phyloP scores from a whole-genome alignment of 2,329 filamentous ascomycete genomes.

The Clonostachys solani region DNA sequence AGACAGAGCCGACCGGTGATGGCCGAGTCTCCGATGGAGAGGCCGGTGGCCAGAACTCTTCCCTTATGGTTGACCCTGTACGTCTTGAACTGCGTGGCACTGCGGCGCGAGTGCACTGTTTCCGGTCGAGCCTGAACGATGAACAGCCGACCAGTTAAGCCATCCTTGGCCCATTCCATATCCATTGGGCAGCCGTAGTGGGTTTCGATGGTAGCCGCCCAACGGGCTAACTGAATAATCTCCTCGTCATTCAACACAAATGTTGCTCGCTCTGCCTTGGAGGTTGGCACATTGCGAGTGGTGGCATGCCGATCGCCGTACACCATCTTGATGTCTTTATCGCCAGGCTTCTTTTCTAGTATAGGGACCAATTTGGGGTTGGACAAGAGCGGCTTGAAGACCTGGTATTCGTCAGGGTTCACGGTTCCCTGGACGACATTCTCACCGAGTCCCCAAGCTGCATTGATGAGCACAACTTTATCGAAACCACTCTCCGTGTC shows the following conservation, averaged over 20 bases:
- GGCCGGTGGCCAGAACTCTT: conserved; percentile 16
- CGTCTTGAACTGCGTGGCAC: conserved; percentile 20
- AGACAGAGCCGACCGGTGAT: conserved; percentile 23
- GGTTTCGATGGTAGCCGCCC: conserved; percentile 25
- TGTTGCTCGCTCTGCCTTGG: conserved; percentile 21
- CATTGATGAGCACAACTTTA: conserved; percentile 30
- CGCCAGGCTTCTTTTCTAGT: conserved; percentile 24
- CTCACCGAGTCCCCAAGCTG: conserved; percentile 27
- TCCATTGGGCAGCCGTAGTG: conserved; percentile 29
- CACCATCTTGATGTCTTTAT: conserved; percentile 26
- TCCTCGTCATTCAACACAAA: conserved; percentile 24
- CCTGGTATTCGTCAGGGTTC: conserved; percentile 30
- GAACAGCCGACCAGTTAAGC: conserved; percentile 18
- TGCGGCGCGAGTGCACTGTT: conserved; percentile 25
- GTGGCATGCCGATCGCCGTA: conserved; percentile 15
- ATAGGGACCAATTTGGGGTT: conserved; percentile 18
- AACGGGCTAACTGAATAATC: conserved; percentile 25
- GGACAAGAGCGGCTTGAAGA: conserved; percentile 26
- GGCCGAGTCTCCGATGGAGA: conserved; percentile 25
- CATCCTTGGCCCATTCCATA: conserved; percentile 31
- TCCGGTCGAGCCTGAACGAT: conserved; percentile 30
- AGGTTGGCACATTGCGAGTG: conserved; percentile 28
- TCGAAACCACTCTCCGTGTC: conserved; percentile 32
- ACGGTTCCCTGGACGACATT: conserved; percentile 29
- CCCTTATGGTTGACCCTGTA: conserved; percentile 22